A percentile compares a stretch with the other conserved stretches of the same genome.
Conservation (phyloP, 2,329 filamentous ascomycete genomes). For the Pseudogymnoascus verrucosus region DNA sequence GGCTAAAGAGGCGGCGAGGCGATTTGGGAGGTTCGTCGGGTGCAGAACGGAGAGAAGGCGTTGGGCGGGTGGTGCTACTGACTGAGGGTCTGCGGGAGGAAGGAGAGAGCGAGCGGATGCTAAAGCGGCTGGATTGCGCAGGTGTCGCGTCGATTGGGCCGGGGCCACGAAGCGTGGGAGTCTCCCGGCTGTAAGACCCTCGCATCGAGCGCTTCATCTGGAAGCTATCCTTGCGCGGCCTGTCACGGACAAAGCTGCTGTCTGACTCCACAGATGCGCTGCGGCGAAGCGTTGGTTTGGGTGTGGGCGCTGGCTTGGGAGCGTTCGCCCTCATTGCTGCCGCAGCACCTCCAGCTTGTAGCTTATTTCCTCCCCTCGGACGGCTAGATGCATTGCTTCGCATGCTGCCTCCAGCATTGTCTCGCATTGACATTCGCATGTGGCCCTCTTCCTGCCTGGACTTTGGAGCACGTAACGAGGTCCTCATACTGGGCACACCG, state of each 20-base stretch:
- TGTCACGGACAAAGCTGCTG: constrained; percentile 71
- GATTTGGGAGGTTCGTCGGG: background rate
- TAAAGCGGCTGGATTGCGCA: constrained; percentile 52
- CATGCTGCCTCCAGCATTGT: constrained; percentile 6
- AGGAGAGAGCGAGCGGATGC: constrained; percentile 64
- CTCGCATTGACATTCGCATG: constrained; percentile 21
- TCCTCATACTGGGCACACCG: constrained; percentile 32
- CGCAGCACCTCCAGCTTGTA: constrained; percentile 16
- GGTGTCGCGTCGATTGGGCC: constrained; percentile 31
- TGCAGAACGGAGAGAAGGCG: background rate
- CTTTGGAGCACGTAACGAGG: constrained; percentile 37
- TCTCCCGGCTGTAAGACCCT: constrained; percentile 28
- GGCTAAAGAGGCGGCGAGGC: constrained; percentile 15
- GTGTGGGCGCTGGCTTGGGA: background rate
- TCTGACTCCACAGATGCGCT: constrained; percentile 60
- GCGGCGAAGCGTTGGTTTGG: constrained; percentile 36
- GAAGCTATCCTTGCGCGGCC: constrained; percentile 41
- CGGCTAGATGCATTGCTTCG: constrained; percentile 10
- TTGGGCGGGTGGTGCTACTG: constrained; percentile 17
- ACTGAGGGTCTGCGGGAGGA: constrained; percentile 35
- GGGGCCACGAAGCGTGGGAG: constrained; percentile 19
- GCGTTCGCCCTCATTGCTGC: constrained; percentile 9
- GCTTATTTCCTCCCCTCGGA: background rate
- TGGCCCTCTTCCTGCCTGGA: constrained; percentile 15
- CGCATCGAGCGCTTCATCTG: constrained; percentile 72